Evolutionary conservation across 345 rosid species (phyloP).

Genomic region (Brassica incana): DNA sequence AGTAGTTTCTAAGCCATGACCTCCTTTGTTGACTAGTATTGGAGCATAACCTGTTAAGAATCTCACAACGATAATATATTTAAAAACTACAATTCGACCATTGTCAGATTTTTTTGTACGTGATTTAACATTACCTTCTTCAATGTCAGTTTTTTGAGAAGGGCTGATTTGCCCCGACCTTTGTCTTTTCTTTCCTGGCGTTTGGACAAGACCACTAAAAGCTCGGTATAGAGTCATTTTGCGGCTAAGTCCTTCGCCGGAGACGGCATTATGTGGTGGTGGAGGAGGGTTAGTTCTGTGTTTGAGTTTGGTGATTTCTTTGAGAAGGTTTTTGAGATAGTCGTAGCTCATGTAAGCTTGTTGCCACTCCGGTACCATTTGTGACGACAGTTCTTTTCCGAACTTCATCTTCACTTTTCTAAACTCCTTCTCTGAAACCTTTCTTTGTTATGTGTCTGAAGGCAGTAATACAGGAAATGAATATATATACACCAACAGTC

Average conservation of each 20-base stretch:
- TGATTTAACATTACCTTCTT: constrained; percentile 23
- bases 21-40: constrained; percentile 46
- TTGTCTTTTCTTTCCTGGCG: constrained; percentile 22
- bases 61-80: neutral
- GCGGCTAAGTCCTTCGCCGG: constrained; percentile 37
- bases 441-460: constrained; percentile 4
- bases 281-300: constrained; percentile 33
- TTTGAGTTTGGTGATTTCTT: constrained; percentile 52
- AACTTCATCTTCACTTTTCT: constrained; percentile 54
- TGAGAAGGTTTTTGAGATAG: constrained; percentile 59
- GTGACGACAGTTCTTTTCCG: constrained; percentile 64
- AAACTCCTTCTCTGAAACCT: neutral
- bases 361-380: constrained; percentile 84
- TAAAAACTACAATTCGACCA: neutral
- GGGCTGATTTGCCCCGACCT: constrained; percentile 6
- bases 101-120: neutral
- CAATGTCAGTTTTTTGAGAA: constrained; percentile 31
- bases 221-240: constrained; percentile 56
- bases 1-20: constrained; percentile 43
- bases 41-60: constrained; percentile 15
- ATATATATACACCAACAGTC: neutral
- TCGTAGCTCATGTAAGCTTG: constrained; percentile 61
- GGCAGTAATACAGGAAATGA: neutral
- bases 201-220: constrained; percentile 54
- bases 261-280: constrained; percentile 1